Evolutionary conservation across 495 filamentous ascomycete species (phyloP).

Genomic region (Trichoderma gamsii): DNA sequence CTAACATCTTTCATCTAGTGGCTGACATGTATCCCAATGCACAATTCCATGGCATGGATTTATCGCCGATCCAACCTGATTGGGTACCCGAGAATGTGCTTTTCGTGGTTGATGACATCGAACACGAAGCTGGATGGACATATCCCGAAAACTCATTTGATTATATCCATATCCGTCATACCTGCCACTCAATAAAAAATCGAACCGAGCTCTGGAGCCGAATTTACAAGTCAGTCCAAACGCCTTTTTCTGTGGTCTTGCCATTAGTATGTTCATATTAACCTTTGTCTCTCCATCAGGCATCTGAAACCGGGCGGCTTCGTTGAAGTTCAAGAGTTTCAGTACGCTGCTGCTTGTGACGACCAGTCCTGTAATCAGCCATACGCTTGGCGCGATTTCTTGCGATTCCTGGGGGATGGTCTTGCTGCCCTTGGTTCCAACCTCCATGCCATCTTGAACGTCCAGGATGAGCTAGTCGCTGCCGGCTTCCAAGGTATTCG

Average conservation of each 20-base stretch:
- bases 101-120: conserved; percentile 38
- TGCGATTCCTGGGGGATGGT: conserved; percentile 27
- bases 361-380: conserved; percentile 35
- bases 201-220: conserved; percentile 32
- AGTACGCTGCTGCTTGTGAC: conserved; percentile 34
- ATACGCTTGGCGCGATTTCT: conserved; percentile 34
- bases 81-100: conserved; percentile 31
- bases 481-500: conserved; percentile 30
- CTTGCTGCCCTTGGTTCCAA: conserved; percentile 27
- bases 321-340: conserved; percentile 48
- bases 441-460: conserved; percentile 21
- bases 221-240: conserved; percentile 27
- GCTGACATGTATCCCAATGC: conserved; percentile 33
- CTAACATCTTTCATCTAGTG: conserved; percentile 25
- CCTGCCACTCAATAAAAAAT: conserved; percentile 38
- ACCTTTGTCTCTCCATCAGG: conserved; percentile 18
- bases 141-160: conserved; percentile 46
- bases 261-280: not conserved
- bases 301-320: conserved; percentile 48
- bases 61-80: conserved; percentile 35
- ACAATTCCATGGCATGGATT: conserved; percentile 27
- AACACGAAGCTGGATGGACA: conserved; percentile 29
- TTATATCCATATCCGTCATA: conserved; percentile 34
- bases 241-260: not conserved
- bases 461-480: conserved; percentile 21